Evolutionary conservation across 345 rosid species (phyloP), one percentile per base, ranked within the genome.

Genomic region (Eucalyptus tenuipes): DNA sequence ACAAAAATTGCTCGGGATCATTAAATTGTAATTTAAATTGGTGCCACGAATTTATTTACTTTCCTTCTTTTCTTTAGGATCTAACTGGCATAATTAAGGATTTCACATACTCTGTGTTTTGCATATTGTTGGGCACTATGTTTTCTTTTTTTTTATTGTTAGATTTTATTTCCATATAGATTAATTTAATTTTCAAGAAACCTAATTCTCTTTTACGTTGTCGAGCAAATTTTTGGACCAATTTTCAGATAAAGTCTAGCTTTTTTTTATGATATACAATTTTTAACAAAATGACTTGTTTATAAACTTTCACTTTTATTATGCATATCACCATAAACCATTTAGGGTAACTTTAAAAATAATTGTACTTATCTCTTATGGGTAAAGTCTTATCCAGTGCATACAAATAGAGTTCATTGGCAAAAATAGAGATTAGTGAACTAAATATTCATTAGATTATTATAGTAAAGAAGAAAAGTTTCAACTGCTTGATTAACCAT

Each of bases 161-260:
- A 55, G 61, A 55, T 55, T 55, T 55, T 24, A 3, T 52, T 52
- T 24, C 29, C 61, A 55, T 10, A 24, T 24, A 55, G 29, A 55
- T 55, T 55, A 55, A 13, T 55, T 55, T 55, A 55, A 10, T 55
- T 55, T 25, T 55, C 61, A 55, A 55, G 61, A 55, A 24, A 55
- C 13, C 29, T 22, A 55, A 24, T 55, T 55, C 2, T 55, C 13
- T 24, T 55, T 55, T 25, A 0, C 0, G 0, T 4, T 10, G 29
- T 10, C 61, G 5, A 55, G 29, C 29, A 55, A 55, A 24, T 55
- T 24, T 24, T 0, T 55, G 61, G 61, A 55, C 1, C 6, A 3
- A 0, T 55, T 24, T 22, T 55, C 13, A 24, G 29, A 55, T 55
- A 55, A 55, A 55, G 3, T 55, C 29, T 22, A 24, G 25, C 24